Conservation (phyloP, 768 basidiomycete genomes). For the Termitomyces sp. region DNA sequence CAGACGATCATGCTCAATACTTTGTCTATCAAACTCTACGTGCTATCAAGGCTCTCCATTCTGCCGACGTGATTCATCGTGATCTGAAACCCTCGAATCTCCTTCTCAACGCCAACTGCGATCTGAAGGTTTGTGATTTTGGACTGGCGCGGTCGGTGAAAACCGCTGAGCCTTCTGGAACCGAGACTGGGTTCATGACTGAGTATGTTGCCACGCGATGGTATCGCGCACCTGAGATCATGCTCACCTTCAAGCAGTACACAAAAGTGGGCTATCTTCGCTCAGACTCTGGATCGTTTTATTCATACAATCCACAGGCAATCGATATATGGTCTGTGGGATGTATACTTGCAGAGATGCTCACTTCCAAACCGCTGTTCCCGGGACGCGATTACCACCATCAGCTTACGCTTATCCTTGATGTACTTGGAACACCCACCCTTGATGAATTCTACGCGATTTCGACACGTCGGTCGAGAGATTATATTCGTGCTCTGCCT, state of each 20-base stretch:
- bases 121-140: conserved; percentile 94
- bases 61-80: conserved; percentile 92
- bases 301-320: conserved; percentile 37
- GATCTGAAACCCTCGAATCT: conserved; percentile 98
- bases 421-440: conserved; percentile 94
- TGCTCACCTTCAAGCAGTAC: conserved; percentile 99
- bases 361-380: conserved; percentile 95
- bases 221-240: conserved; percentile 99
- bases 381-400: conserved; percentile 97
- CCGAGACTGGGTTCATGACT: conserved; percentile 88
- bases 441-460: conserved; percentile 98
- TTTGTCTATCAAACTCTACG: conserved; percentile 93
- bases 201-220: conserved; percentile 98
- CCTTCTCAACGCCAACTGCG: conserved; percentile 95
- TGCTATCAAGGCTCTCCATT: conserved; percentile 93
- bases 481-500: conserved; percentile 92
- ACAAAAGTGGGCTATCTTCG: conserved; percentile 54
- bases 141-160: conserved; percentile 88
- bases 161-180: conserved; percentile 80
- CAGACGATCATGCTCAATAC: conserved; percentile 93
- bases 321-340: conserved; percentile 88
- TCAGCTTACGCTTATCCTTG: conserved; percentile 91
- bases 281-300: background rate
- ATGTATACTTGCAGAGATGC: conserved; percentile 92
- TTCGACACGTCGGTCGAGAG: conserved; percentile 83